These are phyloP conservation scores for Phanerochaete carnosa DNA, from an alignment of 768 basidiomycete species.

Conservation along the genomic window DNA sequence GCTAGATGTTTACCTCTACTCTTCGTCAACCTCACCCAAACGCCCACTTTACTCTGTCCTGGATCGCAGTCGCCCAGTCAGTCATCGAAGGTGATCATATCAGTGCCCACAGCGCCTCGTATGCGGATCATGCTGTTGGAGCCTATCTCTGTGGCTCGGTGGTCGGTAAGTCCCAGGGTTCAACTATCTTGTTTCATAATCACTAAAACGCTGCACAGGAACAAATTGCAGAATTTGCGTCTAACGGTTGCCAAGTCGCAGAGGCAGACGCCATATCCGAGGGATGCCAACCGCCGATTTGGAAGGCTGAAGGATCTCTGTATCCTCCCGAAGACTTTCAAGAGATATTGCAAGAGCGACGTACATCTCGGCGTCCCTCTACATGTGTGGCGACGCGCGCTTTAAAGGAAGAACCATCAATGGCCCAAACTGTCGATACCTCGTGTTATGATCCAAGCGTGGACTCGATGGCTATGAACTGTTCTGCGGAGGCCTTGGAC, in stretches of 20 bases:
- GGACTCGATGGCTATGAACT: background rate
- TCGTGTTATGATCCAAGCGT: background rate
- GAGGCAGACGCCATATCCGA: background rate
- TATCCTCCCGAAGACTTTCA: constrained; percentile 18
- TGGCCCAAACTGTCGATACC: background rate
- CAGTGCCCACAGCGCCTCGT: constrained; percentile 33
- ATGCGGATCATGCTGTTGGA: constrained; percentile 34
- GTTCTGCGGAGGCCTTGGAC: background rate
- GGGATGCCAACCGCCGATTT: constrained; percentile 14
- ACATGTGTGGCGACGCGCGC: background rate
- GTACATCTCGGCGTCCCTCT: background rate
- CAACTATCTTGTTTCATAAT: background rate
- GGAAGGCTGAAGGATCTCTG: constrained; percentile 31
- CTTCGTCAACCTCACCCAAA: background rate
- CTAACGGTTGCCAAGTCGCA: background rate
- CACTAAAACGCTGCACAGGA: background rate
- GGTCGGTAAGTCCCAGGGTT: constrained; percentile 28
- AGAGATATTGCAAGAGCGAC: background rate
- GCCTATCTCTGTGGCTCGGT: constrained; percentile 29
- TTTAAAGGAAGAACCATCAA: background rate
- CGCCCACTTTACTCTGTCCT: background rate
- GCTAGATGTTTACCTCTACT: constrained; percentile 15
- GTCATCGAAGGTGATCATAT: constrained; percentile 17
- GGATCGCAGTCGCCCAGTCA: background rate
- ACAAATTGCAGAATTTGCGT: background rate